Conservation (phyloP, 306 rosid genomes). For the Citrullus mucosospermus region DNA sequence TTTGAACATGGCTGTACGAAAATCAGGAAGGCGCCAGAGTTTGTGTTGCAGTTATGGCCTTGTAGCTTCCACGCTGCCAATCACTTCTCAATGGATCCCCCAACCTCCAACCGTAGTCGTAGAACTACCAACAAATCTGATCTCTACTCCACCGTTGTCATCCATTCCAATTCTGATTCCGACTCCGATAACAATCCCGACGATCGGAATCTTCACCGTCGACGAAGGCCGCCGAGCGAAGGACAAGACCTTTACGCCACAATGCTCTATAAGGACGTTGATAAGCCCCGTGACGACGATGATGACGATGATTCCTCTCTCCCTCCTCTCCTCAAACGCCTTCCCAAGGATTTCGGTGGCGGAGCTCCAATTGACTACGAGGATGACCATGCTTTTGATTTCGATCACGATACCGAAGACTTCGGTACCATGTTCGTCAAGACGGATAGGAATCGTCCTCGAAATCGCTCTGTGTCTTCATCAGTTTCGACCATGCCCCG, state of each 20-base stretch:
- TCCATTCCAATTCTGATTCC: constrained; percentile 42
- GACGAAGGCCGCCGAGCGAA: constrained; percentile 14
- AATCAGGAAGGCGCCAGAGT: too few species aligned
- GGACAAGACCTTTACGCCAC: constrained; percentile 57
- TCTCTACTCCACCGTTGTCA: constrained; percentile 63
- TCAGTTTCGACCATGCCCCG: constrained; percentile 26
- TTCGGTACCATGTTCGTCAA: constrained; percentile 72
- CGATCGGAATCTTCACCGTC: not conserved
- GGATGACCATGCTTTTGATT: constrained; percentile 42
- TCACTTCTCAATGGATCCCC: constrained; percentile 43
- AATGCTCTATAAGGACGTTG: constrained; percentile 55
- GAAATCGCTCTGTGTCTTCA: constrained; percentile 30
- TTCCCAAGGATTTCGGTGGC: constrained; percentile 94
- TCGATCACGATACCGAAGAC: constrained; percentile 27
- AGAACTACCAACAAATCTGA: constrained; percentile 37
- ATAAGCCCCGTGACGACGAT: constrained; percentile 29
- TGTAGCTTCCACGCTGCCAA: not conserved
- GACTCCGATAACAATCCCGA: not conserved
- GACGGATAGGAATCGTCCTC: constrained; percentile 31
- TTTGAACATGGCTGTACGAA: too few species aligned
- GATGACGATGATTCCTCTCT: constrained; percentile 71
- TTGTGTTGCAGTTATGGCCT: not conserved
- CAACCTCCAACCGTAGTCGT: constrained; percentile 30
- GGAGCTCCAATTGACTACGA: constrained; percentile 65
- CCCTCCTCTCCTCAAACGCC: constrained; percentile 88